Base-by-base conservation (phyloP, 352 stramenopile species). In the Phytopythium boreale region DNA sequence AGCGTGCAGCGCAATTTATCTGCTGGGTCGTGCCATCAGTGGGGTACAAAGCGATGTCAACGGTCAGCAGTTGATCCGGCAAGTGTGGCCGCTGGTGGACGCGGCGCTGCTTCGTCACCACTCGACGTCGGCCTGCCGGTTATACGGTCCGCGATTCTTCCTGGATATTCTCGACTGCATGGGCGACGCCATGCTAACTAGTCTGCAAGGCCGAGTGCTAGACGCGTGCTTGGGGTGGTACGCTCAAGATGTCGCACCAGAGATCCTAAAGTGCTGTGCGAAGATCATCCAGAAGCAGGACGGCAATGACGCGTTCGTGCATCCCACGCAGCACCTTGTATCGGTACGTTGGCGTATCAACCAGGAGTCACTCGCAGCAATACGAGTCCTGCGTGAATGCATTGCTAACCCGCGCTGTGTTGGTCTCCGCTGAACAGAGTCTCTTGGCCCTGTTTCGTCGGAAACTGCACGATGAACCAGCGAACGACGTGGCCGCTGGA, bases 21-120 rank as follows among this genome's bases (percentile, higher is more conserved):
- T 90, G 22, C 66, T 90, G n/a, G 74, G 80, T 20, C 75, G 83
- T 41, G 80, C 80, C n/a, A 74, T 89, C 53, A 65, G 66, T 47
- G 82, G 82, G 29, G 66, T 88, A 14, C 66, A 80, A 51, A 68
- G 74, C 22, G 36, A 63, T 17, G 36, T 41, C 1, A 71, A 84
- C n/a, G 68, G 74, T 4, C 49, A 65, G 12, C 57, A 59, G 1
- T 55, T 90, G 41, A 53, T 79, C 6, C 69, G 76, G 15, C 79
- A 88, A 61, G 49, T 92, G 4, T 92, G 83, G 83, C 29, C 74
- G 27, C 61, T 87, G 12, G 62, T 88, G 12, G 68, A 59, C 49
- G 57, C 65, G 39, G 70, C 79, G 7, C 73, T 86, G 26, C 41
- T 58, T 14, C 66, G 62, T 15, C 67, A 88, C 55, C 68, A 71